Conservation (phyloP, 2,329 filamentous ascomycete species). For the Diplodia sapinea region DNA sequence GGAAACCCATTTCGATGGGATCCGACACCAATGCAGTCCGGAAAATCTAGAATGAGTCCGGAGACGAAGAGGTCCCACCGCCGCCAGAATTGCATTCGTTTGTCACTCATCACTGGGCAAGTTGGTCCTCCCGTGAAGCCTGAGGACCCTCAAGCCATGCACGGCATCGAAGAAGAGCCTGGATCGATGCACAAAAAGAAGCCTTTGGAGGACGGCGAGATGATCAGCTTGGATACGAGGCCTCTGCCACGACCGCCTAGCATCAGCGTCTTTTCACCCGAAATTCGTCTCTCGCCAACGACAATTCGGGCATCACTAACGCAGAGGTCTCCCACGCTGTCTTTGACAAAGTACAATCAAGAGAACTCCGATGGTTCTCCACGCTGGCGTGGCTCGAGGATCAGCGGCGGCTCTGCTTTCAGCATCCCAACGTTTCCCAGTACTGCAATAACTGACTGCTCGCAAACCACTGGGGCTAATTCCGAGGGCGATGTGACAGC, state of each 20-base stretch:
- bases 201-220: constrained; percentile 24
- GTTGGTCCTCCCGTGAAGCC: constrained; percentile 47
- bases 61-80: constrained; percentile 52
- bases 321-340: constrained; percentile 49
- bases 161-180: constrained; percentile 49
- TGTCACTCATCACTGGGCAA: constrained; percentile 52
- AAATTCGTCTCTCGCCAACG: constrained; percentile 44
- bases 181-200: constrained; percentile 4
- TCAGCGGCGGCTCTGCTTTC: constrained; percentile 42
- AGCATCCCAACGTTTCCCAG: constrained; percentile 48
- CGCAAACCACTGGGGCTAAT: background rate
- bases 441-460: constrained; percentile 29
- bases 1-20: constrained; percentile 57
- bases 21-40: constrained; percentile 42
- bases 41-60: constrained; percentile 54
- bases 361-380: constrained; percentile 19
- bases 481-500: background rate
- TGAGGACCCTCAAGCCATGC: constrained; percentile 45
- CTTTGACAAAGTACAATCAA: constrained; percentile 41
- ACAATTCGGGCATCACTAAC: constrained; percentile 48
- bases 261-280: constrained; percentile 44
- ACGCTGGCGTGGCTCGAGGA: constrained; percentile 34
- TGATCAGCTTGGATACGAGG: constrained; percentile 33
- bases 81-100: constrained; percentile 54
- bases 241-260: constrained; percentile 40